These are phyloP conservation scores for Leccinum ochraceum DNA, from an alignment of 768 basidiomycete species.

Conservation along the genomic window DNA sequence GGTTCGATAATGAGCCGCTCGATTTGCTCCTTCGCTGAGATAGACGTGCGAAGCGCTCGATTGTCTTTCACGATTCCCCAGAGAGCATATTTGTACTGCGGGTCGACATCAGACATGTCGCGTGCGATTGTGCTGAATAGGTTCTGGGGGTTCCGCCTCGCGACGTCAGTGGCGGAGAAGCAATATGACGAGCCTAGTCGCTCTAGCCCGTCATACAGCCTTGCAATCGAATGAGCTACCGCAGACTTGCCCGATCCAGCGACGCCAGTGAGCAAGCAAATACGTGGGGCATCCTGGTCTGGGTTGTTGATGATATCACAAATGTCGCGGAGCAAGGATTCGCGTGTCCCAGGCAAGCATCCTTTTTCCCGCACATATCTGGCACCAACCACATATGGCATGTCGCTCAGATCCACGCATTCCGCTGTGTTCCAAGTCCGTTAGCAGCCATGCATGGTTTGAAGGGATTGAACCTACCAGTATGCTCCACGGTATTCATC, in stretches of 20 bases:
- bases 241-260: background rate
- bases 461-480: no score
- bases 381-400: background rate
- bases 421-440: background rate
- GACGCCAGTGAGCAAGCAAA: background rate
- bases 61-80: background rate
- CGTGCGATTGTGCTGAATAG: background rate
- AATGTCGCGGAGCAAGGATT: background rate
- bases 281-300: background rate
- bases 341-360: background rate
- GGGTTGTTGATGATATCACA: background rate
- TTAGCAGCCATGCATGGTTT: background rate
- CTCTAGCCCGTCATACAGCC: background rate
- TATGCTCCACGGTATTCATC: no score
- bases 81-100: background rate
- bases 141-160: background rate
- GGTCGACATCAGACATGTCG: background rate
- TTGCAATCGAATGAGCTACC: background rate
- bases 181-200: background rate
- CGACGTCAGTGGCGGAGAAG: background rate
- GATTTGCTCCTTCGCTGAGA: background rate
- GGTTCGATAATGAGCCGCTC: slow-evolving; percentile 1
- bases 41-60: background rate
- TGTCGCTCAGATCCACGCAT: background rate
- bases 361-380: background rate